Evolutionary conservation across 169 alveolate species (phyloP).

Genomic region (Amoebophrya sp.): DNA sequence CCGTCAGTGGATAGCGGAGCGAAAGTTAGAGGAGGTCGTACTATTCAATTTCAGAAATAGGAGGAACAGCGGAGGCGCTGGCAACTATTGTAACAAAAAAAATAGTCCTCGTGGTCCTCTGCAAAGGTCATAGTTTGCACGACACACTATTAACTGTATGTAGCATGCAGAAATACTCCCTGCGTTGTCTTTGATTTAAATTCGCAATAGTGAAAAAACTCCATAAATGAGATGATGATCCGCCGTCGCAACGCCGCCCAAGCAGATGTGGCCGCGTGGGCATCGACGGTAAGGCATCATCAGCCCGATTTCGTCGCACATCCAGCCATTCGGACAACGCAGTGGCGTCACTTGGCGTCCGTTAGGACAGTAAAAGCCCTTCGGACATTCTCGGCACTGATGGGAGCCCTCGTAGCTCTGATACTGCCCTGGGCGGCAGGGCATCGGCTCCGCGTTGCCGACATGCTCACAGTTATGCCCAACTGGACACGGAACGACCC

Average conservation of each 20-base stretch:
- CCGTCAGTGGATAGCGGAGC: conserved; percentile 5
- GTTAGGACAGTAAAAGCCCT: conserved; percentile 47
- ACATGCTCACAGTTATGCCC: conserved; percentile 27
- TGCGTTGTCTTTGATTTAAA: background rate
- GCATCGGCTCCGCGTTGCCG: conserved; percentile 25
- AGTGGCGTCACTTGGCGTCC: conserved; percentile 38
- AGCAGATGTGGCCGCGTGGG: conserved; percentile 43
- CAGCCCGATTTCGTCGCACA: conserved; percentile 49
- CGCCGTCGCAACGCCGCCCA: conserved; percentile 19
- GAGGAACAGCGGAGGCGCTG: background rate
- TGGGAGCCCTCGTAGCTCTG: conserved; percentile 33
- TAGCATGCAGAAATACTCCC: background rate
- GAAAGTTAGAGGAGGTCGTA: conserved; percentile 25
- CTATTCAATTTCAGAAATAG: background rate
- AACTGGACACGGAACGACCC: background rate
- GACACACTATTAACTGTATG: background rate
- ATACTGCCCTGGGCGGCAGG: conserved; percentile 28
- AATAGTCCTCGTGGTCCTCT: conserved; percentile 37
- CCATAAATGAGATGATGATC: background rate
- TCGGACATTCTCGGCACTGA: conserved; percentile 49
- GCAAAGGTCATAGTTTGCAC: background rate
- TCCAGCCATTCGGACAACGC: conserved; percentile 48
- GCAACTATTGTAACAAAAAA: background rate
- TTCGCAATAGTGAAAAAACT: background rate
- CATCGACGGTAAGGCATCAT: conserved; percentile 44